Conservation (phyloP, 2,329 filamentous ascomycete species). For the Penicillium sp. region DNA sequence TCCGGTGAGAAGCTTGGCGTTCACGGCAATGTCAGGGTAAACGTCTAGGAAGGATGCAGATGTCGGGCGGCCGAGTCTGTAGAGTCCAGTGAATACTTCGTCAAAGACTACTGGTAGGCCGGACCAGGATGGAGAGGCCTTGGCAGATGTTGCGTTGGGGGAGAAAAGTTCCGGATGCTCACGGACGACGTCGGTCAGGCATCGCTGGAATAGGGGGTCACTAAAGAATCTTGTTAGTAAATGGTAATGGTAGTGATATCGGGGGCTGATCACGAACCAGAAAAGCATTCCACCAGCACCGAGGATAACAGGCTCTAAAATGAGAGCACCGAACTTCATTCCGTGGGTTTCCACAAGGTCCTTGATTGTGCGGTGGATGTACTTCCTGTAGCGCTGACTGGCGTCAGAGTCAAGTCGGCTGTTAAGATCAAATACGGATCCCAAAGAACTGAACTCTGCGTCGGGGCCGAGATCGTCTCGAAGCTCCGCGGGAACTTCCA, state of each 20-base stretch:
- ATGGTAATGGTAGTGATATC: neutral
- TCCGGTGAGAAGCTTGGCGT: constrained; percentile 82
- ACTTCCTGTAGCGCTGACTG: constrained; percentile 57
- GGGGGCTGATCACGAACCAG: constrained; percentile 54
- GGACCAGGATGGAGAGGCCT: constrained; percentile 54
- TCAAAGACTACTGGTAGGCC: constrained; percentile 80
- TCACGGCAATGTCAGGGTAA: constrained; percentile 73
- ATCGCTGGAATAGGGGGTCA: constrained; percentile 78
- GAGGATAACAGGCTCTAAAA: constrained; percentile 78
- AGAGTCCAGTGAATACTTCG: constrained; percentile 84
- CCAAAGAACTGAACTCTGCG: constrained; percentile 50
- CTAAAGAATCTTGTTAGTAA: constrained; percentile 40
- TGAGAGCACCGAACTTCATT: constrained; percentile 71
- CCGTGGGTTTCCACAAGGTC: constrained; percentile 56
- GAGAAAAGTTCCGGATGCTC: constrained; percentile 58
- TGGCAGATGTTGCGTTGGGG: constrained; percentile 11
- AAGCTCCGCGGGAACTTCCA: constrained; percentile 58
- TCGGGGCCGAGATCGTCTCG: constrained; percentile 48
- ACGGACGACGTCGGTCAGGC: constrained; percentile 68
- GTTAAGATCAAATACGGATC: constrained; percentile 62
- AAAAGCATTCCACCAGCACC: constrained; percentile 84
- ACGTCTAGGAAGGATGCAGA: constrained; percentile 69
- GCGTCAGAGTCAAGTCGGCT: constrained; percentile 48
- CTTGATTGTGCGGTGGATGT: constrained; percentile 59
- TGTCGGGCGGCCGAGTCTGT: constrained; percentile 73